These are phyloP conservation scores for Pythium volutum DNA, from an alignment of 352 stramenopile genomes.

Conservation along the genomic window DNA sequence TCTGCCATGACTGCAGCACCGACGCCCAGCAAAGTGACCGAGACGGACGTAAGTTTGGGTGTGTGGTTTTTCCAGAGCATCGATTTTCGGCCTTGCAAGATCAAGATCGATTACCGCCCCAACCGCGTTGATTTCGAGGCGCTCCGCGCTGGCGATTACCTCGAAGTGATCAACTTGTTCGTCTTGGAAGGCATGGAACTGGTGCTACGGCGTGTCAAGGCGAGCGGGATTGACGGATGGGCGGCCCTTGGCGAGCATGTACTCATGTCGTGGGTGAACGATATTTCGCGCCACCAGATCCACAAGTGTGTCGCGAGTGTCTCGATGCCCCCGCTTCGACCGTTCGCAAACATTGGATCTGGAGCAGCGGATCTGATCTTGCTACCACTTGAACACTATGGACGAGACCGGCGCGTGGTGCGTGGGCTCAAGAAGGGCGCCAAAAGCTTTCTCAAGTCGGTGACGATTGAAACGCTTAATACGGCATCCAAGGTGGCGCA, in stretches of 20 bases:
- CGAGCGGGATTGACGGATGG: slow-evolving; percentile 81
- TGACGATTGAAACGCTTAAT: slow-evolving; percentile 87
- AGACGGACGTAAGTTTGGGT: slow-evolving; percentile 45
- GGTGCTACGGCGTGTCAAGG: slow-evolving; percentile 78
- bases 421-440: slow-evolving; percentile 82
- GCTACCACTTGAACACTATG: slow-evolving; percentile 85
- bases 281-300: slow-evolving; percentile 86
- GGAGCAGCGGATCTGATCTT: slow-evolving; percentile 84
- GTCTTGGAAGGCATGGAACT: slow-evolving; percentile 88
- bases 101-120: slow-evolving; percentile 89
- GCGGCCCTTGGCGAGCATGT: slow-evolving; percentile 64
- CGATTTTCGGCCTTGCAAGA: slow-evolving; percentile 85
- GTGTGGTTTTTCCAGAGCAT: slow-evolving; percentile 88
- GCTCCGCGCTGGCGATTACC: slow-evolving; percentile 76
- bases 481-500: slow-evolving; percentile 81
- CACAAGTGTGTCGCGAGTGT: slow-evolving; percentile 89
- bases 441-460: slow-evolving; percentile 84
- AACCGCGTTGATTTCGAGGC: slow-evolving; percentile 86
- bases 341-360: slow-evolving; percentile 85
- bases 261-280: slow-evolving; percentile 84
- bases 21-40: slow-evolving; percentile 24
- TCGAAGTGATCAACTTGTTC: slow-evolving; percentile 89
- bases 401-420: slow-evolving; percentile 76
- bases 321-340: slow-evolving; percentile 78
- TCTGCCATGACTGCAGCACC: slow-evolving; percentile 26